Percentiles rank a stretch among this genome's conserved stretches.
These are phyloP conservation scores for Eucalyptus guilfoylei DNA, from an alignment of 345 rosid genomes.

Conservation along the genomic window DNA sequence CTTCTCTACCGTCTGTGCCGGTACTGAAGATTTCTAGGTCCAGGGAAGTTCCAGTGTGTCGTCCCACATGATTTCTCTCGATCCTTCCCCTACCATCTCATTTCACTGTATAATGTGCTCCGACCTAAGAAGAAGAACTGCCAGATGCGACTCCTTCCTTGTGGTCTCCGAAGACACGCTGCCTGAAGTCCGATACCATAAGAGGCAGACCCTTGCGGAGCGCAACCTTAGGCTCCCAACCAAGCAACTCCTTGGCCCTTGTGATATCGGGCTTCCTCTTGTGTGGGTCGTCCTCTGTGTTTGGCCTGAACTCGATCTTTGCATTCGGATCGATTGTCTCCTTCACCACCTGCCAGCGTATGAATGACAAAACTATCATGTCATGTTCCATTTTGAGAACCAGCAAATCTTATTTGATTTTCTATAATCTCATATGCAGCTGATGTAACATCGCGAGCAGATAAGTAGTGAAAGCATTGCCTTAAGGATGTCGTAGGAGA, in stretches of 20 bases:
- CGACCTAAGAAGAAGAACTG: conserved; percentile 7
- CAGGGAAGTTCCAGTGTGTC: neutral
- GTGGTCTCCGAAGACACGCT: conserved; percentile 87
- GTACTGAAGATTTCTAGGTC: neutral
- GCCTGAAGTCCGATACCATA: conserved; percentile 92
- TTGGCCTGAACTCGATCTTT: conserved; percentile 82
- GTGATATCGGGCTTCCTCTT: conserved; percentile 98
- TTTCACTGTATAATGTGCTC: neutral
- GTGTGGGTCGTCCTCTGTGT: conserved; percentile 99
- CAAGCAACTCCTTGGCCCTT: conserved; percentile 77
- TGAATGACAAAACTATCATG: neutral
- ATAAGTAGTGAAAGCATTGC: neutral
- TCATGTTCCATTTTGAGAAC: neutral
- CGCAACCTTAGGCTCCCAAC: conserved; percentile 91
- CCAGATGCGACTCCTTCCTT: conserved; percentile 35
- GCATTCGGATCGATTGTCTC: conserved; percentile 94
- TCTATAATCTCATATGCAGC: neutral
- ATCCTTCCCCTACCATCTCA: neutral
- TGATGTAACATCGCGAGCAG: neutral
- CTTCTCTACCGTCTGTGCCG: neutral
- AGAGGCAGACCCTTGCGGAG: conserved; percentile 85
- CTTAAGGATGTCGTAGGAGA: neutral
- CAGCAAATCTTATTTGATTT: neutral
- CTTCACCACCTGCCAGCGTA: conserved; percentile 64
- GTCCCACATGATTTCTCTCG: neutral